These are phyloP conservation scores for Dillenia turbinata DNA, from an alignment of 164 flowering plant species.

Conservation along the genomic window DNA sequence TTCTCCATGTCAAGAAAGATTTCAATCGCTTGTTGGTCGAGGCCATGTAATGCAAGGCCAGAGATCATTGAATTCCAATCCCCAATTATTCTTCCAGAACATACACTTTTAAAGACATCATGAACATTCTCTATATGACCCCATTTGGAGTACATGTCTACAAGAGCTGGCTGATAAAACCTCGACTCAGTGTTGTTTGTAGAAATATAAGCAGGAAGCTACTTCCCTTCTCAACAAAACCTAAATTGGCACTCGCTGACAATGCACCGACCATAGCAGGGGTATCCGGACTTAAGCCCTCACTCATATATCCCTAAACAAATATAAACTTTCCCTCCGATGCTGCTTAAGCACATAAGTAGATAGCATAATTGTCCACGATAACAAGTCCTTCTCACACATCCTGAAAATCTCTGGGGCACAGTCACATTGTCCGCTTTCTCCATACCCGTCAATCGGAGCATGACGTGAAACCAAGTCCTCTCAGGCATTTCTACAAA, in stretches of 20 bases:
- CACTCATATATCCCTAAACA: constrained; percentile 23
- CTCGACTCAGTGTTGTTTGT: constrained; percentile 12
- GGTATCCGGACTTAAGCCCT: constrained; percentile 18
- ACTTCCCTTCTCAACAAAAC: constrained; percentile 30
- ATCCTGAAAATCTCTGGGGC: constrained; percentile 16
- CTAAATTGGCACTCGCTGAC: constrained; percentile 21
- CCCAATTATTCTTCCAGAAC: constrained; percentile 12
- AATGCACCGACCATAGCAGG: constrained; percentile 21
- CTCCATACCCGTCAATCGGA: constrained; percentile 22
- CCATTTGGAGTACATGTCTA: constrained; percentile 40
- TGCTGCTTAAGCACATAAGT: constrained; percentile 13
- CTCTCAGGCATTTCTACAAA: constrained; percentile 28
- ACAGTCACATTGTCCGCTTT: constrained; percentile 17
- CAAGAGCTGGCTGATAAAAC: constrained; percentile 26
- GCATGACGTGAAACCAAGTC: constrained; percentile 25
- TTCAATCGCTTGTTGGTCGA: constrained; percentile 21
- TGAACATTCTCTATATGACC: constrained; percentile 27
- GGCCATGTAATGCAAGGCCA: constrained; percentile 33
- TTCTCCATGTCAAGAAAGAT: constrained; percentile 24
- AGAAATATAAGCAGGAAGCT: constrained; percentile 24
- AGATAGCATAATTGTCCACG: constrained; percentile 30
- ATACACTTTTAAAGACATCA: constrained; percentile 15
- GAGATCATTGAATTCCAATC: constrained; percentile 37
- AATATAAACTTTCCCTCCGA: constrained; percentile 23
- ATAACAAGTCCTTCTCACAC: constrained; percentile 24